Conservation (phyloP, 495 filamentous ascomycete species). For the Penicillium soppii region DNA sequence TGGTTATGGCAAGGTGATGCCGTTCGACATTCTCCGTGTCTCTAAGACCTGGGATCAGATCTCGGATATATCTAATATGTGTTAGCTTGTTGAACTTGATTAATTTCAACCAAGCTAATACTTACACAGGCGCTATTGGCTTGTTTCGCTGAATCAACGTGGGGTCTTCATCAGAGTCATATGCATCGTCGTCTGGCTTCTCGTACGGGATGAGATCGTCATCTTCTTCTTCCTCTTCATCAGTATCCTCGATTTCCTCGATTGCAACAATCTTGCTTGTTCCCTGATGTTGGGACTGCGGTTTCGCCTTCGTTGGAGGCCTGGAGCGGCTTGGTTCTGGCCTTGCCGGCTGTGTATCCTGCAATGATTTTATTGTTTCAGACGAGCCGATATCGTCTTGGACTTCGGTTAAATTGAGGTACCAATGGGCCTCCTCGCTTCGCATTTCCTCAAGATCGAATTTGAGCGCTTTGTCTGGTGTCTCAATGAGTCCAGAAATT, state of each 20-base stretch:
- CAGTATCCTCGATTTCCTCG: conserved; percentile 62
- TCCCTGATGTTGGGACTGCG: conserved; percentile 14
- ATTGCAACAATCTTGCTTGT: conserved; percentile 58
- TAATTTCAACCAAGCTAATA: background rate
- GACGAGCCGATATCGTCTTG: conserved; percentile 64
- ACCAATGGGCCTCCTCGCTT: conserved; percentile 73
- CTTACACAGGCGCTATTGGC: conserved; percentile 77
- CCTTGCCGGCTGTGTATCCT: background rate
- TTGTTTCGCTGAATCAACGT: conserved; percentile 80
- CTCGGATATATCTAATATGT: conserved; percentile 69
- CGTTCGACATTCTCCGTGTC: conserved; percentile 82
- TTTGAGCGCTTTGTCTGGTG: conserved; percentile 66
- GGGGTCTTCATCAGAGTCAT: conserved; percentile 90
- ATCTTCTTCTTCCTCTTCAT: conserved; percentile 57
- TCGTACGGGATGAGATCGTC: conserved; percentile 78
- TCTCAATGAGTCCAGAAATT: conserved; percentile 78
- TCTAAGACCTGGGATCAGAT: conserved; percentile 74
- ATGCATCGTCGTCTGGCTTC: conserved; percentile 89
- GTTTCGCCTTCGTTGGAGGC: conserved; percentile 17
- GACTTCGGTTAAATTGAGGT: conserved; percentile 62
- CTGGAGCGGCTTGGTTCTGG: conserved; percentile 4
- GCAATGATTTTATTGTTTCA: conserved; percentile 42
- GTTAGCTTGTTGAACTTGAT: conserved; percentile 19
- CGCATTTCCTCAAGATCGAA: conserved; percentile 83
- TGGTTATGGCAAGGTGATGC: conserved; percentile 73